Base-by-base conservation (phyloP, 2,329 filamentous ascomycete species). In the Ambrosiella cleistominuta region DNA sequence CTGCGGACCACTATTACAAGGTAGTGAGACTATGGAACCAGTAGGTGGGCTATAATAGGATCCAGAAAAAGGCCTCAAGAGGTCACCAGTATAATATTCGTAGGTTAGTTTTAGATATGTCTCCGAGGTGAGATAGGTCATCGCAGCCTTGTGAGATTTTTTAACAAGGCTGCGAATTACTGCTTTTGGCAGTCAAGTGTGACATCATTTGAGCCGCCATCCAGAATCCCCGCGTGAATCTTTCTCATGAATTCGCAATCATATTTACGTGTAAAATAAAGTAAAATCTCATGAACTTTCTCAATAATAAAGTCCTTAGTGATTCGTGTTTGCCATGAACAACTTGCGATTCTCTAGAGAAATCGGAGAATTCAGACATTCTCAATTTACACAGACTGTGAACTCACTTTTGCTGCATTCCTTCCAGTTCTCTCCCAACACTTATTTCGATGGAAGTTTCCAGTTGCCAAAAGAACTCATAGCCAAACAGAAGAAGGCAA, bases 321-420 rank as follows among this genome's bases (percentile, higher is more conserved):
- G 27, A 27, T 19, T 19, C 3, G 8, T 55, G 35, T 17, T 15
- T 54, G 38, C 27, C 17, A 83, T 85, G 81, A 74, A 91, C 88
- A 82, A 80, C 67, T 81, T 83, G 68, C 74, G 94, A 61, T 75
- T 93, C 69, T 81, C 86, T 68, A 83, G 88, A 71, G 82, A 86
- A 68, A 75, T 82, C 62, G 87, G 88, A 71, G 77, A 77, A 65
- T 70, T 88, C 61, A 71, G 74, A 63, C 79, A 82, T 54, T 76
- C 79, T 64, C 74, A 75, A 52, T 80, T 94, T 64, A 78, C 83
- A 64, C 75, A 79, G 63, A 76, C 80, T 15, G 78, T 86, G 65
- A 82, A 80, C 19, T 78, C 80, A 12, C 76, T 78, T 39, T 77
- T 89, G 60, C 71, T 90, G 51, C 79, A 78, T 62, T 79, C 81